A percentile compares a stretch with the other conserved stretches of the same genome.
phyloP scores from a whole-genome alignment of 352 stramenopile genomes.

The Lagenidium sp. region DNA sequence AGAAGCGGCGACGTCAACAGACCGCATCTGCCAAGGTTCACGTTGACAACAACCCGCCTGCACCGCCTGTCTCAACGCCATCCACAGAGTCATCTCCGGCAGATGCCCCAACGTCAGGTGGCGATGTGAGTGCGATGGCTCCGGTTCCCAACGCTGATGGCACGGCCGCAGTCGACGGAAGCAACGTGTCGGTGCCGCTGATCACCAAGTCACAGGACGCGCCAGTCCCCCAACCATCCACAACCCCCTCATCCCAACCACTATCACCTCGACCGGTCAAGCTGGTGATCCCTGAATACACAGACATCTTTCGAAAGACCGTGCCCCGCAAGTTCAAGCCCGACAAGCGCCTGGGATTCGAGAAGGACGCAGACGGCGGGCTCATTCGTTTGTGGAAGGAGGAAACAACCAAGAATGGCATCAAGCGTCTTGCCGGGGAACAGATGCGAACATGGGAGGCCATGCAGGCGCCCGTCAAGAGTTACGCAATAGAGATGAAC shows the following conservation, averaged over 20 bases:
- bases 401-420: constrained; percentile 34
- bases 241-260: neutral
- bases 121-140: too few species aligned
- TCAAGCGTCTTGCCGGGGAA: constrained; percentile 24
- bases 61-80: neutral
- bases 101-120: neutral
- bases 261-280: neutral
- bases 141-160: too few species aligned
- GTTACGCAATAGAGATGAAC: constrained; percentile 64
- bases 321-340: constrained; percentile 27
- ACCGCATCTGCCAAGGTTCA: constrained; percentile 27
- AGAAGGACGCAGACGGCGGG: constrained; percentile 32
- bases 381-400: constrained; percentile 61
- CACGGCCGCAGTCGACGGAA: too few species aligned
- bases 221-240: neutral
- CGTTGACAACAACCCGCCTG: constrained; percentile 17
- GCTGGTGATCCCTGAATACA: constrained; percentile 57
- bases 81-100: neutral
- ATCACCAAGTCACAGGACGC: too few species aligned
- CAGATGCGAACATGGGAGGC: constrained; percentile 68
- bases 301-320: constrained; percentile 55
- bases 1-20: neutral
- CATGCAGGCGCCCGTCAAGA: constrained; percentile 57
- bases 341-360: constrained; percentile 50
- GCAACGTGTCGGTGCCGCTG: too few species aligned